phyloP scores from a whole-genome alignment of 768 basidiomycete genomes.

The Lactarius psammicola region DNA sequence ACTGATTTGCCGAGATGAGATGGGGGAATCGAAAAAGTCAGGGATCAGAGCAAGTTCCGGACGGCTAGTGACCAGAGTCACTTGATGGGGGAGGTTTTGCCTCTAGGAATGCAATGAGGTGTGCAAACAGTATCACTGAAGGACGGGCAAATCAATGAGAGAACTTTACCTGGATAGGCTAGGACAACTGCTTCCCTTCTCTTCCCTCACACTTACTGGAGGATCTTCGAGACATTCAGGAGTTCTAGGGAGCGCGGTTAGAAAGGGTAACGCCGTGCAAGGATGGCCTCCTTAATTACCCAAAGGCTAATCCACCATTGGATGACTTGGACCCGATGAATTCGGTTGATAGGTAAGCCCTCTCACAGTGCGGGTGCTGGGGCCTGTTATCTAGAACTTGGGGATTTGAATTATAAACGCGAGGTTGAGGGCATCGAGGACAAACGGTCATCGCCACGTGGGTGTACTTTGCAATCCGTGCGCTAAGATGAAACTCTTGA shows the following conservation, averaged over 20 bases:
- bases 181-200: background rate
- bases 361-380: background rate
- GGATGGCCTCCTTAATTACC: constrained; percentile 1
- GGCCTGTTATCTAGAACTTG: background rate
- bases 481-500: constrained; percentile 1
- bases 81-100: background rate
- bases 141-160: background rate
- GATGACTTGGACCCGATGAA: constrained; percentile 15
- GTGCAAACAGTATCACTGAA: background rate
- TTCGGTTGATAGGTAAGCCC: constrained; percentile 19
- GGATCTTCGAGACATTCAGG: background rate
- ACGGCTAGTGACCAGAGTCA: background rate
- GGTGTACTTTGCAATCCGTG: background rate
- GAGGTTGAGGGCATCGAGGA: constrained; percentile 7
- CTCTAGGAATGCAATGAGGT: background rate
- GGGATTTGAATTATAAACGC: constrained; percentile 1
- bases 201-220: background rate
- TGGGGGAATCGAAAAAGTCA: background rate
- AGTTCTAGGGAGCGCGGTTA: background rate
- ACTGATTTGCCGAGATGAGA: background rate
- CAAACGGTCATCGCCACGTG: background rate
- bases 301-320: background rate
- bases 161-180: background rate
- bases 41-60: background rate
- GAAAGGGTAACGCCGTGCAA: background rate